Evolutionary conservation across 75 land plant species (phyloP).

Genomic region (Sequoiadendron giganteum): DNA sequence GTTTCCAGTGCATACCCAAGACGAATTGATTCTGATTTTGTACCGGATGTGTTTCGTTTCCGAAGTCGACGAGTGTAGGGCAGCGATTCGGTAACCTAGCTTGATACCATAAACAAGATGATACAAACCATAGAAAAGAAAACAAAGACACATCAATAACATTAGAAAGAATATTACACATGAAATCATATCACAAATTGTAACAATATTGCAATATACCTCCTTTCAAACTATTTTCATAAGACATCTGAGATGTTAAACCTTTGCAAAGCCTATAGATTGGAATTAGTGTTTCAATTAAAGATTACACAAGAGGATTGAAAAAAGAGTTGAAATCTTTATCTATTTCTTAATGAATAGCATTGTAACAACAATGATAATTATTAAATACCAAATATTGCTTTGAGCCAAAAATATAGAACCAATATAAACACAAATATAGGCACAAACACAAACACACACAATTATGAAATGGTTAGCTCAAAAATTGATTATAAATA

Average conservation of each 20-base stretch:
- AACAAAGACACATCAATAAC: no score
- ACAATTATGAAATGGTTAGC: background rate
- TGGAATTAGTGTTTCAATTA: background rate
- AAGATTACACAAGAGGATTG: background rate
- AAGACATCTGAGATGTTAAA: background rate
- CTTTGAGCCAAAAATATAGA: background rate
- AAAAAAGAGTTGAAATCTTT: background rate
- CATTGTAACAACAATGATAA: background rate
- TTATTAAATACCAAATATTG: background rate
- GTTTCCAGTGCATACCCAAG: no score
- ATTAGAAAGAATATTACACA: no score
- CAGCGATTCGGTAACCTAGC: no score
- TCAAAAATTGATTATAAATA: background rate
- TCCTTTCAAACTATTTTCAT: background rate
- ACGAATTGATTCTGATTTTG: no score
- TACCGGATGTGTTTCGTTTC: no score
- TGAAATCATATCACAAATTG: background rate
- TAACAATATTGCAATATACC: background rate
- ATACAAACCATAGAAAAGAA: no score
- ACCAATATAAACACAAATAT: background rate
- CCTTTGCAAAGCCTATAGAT: background rate
- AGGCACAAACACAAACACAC: background rate
- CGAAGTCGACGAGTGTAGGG: no score
- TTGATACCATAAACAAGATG: no score
- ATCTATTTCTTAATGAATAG: background rate